These are phyloP conservation scores for Inga leiocalycina DNA, from an alignment of 306 rosid species.

Conservation along the genomic window DNA sequence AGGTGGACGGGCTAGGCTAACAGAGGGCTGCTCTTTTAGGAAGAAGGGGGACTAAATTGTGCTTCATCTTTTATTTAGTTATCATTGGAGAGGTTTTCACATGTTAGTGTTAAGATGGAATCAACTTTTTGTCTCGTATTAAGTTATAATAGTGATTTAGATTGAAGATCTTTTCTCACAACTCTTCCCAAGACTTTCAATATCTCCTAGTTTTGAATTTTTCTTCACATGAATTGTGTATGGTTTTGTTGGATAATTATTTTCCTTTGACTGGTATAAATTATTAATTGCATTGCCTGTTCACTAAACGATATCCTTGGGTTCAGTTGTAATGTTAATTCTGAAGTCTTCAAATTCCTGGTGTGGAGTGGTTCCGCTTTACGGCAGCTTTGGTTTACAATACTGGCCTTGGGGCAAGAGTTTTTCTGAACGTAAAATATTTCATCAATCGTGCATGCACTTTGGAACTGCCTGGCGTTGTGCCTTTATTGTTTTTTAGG, in stretches of 20 bases:
- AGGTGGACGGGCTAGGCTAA: conserved; percentile 35
- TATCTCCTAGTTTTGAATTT: not conserved
- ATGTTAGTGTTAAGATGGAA: not conserved
- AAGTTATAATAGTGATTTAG: not conserved
- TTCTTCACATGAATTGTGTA: not conserved
- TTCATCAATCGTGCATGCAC: not conserved
- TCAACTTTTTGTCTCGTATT: not conserved
- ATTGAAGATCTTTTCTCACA: not conserved
- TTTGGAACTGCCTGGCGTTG: not conserved
- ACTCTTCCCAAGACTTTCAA: not conserved
- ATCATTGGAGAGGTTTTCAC: not conserved
- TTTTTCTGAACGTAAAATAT: too few species aligned
- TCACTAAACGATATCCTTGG: not conserved
- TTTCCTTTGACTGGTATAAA: not conserved
- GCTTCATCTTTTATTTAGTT: not conserved
- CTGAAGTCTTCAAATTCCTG: not conserved
- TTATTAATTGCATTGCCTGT: not conserved
- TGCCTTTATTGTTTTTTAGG: not conserved
- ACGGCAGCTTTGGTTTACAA: not conserved
- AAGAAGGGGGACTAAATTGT: conserved; percentile 32
- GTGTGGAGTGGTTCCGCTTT: not conserved
- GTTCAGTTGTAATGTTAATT: not conserved
- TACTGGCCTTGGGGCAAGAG: not conserved
- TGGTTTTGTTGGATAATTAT: not conserved
- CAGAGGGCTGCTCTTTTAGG: conserved; percentile 40